These are phyloP conservation scores for Blastocystis sp. DNA, from an alignment of 352 stramenopile species.

Conservation along the genomic window DNA sequence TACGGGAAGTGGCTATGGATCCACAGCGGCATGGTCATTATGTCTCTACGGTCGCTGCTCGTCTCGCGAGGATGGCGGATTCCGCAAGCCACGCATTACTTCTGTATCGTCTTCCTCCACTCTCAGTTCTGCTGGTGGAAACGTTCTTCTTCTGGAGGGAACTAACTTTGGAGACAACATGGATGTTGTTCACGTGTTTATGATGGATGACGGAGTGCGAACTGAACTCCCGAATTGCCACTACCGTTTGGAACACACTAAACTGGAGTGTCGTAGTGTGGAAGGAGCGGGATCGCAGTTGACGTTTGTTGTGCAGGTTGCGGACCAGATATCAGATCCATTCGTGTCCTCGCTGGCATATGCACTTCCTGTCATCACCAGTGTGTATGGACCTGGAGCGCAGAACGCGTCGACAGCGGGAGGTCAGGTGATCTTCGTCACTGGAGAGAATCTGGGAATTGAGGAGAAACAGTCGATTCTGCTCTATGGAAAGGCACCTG, in stretches of 20 bases:
- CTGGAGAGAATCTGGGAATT: background rate
- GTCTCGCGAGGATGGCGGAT: background rate
- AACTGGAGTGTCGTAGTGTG: background rate
- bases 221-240: background rate
- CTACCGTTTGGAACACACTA: background rate
- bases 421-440: slow-evolving; percentile 8
- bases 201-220: background rate
- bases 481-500: background rate
- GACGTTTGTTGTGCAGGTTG: background rate
- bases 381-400: background rate
- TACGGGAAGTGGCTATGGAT: background rate
- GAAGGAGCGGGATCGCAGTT: background rate
- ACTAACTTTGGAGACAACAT: background rate
- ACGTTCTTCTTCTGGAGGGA: background rate
- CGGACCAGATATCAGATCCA: background rate
- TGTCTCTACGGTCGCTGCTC: background rate
- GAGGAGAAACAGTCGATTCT: background rate
- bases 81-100: background rate
- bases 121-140: background rate
- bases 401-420: background rate
- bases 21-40: background rate
- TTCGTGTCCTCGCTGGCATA: slow-evolving; percentile 20
- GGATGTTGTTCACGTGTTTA: background rate
- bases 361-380: background rate
- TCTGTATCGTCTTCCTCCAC: background rate